A percentile compares a stretch with the other conserved stretches of the same genome.
Conservation (phyloP, 1,284 basidiomycete species). For the Abortiporus biennis region DNA sequence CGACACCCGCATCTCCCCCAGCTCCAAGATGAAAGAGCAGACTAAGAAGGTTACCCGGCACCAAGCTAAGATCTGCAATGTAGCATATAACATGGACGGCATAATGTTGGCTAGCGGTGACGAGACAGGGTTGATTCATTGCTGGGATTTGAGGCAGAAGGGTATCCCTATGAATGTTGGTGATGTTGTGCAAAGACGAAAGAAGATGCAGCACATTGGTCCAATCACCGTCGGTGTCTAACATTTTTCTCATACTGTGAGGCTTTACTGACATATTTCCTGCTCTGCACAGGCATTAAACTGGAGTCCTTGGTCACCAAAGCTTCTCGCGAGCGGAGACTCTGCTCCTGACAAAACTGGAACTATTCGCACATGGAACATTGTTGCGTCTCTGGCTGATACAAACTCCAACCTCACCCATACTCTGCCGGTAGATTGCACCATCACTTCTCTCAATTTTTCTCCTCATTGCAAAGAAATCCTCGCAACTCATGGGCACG, state of each 20-base stretch:
- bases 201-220: slow-evolving; percentile 34
- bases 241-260: slow-evolving; percentile 5
- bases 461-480: slow-evolving; percentile 13
- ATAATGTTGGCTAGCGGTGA: slow-evolving; percentile 48
- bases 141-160: slow-evolving; percentile 43
- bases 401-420: slow-evolving; percentile 38
- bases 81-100: slow-evolving; percentile 45
- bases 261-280: neutral
- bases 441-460: slow-evolving; percentile 70
- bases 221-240: slow-evolving; percentile 20
- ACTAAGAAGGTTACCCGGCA: slow-evolving; percentile 44
- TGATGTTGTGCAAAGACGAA: slow-evolving; percentile 43
- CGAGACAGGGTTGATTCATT: slow-evolving; percentile 41
- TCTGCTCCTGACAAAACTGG: slow-evolving; percentile 53
- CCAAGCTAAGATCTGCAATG: slow-evolving; percentile 37
- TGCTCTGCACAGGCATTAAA: slow-evolving; percentile 61
- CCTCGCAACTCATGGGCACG: slow-evolving; percentile 65
- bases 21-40: slow-evolving; percentile 46
- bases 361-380: slow-evolving; percentile 75
- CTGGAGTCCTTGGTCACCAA: slow-evolving; percentile 90
- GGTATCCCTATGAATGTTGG: slow-evolving; percentile 47
- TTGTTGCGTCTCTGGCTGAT: slow-evolving; percentile 26
- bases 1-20: slow-evolving; percentile 39
- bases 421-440: slow-evolving; percentile 56
- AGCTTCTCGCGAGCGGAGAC: slow-evolving; percentile 82